Percentiles rank a stretch among this genome's conserved stretches.
Conservation (phyloP, 164 flowering plant genomes). For the Buxus sempervirens region DNA sequence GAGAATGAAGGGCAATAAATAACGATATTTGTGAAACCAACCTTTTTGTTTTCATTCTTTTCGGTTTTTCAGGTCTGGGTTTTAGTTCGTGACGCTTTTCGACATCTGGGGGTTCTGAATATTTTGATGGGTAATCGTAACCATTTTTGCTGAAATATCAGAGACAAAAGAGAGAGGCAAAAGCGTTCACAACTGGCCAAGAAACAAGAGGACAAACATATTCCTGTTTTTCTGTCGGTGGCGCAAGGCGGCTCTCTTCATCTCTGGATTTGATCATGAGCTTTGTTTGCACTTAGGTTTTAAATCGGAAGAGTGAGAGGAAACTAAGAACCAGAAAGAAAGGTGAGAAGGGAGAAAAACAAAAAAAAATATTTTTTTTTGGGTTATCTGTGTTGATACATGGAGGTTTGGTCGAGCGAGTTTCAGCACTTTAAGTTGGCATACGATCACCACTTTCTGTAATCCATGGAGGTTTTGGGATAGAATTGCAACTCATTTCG, state of each 20-base stretch:
- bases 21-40: neutral
- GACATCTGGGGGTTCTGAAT: slow-evolving; percentile 20
- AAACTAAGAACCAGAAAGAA: neutral
- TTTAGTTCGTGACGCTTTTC: slow-evolving; percentile 13
- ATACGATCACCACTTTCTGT: neutral
- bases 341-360: neutral
- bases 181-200: slow-evolving; percentile 1
- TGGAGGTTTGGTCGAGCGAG: no score
- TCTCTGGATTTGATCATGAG: slow-evolving; percentile 26
- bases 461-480: neutral
- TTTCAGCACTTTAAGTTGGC: no score
- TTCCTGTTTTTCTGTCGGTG: slow-evolving; percentile 9
- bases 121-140: slow-evolving; percentile 12
- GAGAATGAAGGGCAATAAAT: neutral
- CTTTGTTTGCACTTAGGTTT: slow-evolving; percentile 5
- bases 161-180: slow-evolving; percentile 11
- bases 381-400: neutral
- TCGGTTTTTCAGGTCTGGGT: neutral
- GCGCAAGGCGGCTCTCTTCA: neutral
- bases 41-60: neutral
- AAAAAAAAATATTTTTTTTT: neutral
- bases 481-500: neutral
- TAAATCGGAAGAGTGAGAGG: neutral
- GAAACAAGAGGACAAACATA: slow-evolving; percentile 14
- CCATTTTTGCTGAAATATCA: slow-evolving; percentile 7